These are phyloP conservation scores for Taphrina deformans DNA, from an alignment of 1,139 yeast species.

Conservation along the genomic window DNA sequence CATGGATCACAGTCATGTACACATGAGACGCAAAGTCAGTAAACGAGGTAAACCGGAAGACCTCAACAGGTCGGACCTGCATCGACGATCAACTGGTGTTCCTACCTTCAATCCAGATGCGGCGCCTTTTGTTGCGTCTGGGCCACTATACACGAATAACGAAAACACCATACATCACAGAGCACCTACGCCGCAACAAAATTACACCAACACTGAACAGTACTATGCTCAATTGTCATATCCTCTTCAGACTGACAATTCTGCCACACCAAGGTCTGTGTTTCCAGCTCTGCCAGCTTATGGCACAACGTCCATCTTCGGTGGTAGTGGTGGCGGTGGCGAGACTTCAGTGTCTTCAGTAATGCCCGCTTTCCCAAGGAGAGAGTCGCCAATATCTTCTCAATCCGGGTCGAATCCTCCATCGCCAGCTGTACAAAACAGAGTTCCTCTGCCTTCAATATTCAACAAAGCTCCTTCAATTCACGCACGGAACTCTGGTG, in stretches of 20 bases:
- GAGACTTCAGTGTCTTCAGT: not conserved
- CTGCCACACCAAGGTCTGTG: not conserved
- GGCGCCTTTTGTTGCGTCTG: slow-evolving; percentile 24
- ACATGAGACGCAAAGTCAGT: slow-evolving; percentile 12
- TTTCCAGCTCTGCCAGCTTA: not conserved
- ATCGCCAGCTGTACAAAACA: slow-evolving; percentile 9
- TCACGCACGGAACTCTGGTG: slow-evolving; percentile 11
- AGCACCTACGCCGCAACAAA: not conserved
- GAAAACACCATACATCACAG: not conserved
- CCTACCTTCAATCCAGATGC: slow-evolving; percentile 32
- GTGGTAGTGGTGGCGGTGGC: not conserved
- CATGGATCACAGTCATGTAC: not conserved
- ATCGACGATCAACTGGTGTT: not conserved
- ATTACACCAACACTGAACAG: not conserved
- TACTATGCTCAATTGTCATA: not conserved
- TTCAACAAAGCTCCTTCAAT: slow-evolving; percentile 12
- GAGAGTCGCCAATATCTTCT: slow-evolving; percentile 26
- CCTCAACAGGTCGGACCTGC: not conserved
- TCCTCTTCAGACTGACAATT: not conserved
- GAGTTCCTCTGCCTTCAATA: slow-evolving; percentile 19
- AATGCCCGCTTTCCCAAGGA: slow-evolving; percentile 14
- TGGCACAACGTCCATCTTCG: slow-evolving; percentile 21
- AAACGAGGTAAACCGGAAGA: slow-evolving; percentile 7
- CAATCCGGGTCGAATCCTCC: slow-evolving; percentile 31
- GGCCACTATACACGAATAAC: not conserved